Conservation (phyloP, 225 moss, liverwort and hornwort species). For the Neckera pumila region DNA sequence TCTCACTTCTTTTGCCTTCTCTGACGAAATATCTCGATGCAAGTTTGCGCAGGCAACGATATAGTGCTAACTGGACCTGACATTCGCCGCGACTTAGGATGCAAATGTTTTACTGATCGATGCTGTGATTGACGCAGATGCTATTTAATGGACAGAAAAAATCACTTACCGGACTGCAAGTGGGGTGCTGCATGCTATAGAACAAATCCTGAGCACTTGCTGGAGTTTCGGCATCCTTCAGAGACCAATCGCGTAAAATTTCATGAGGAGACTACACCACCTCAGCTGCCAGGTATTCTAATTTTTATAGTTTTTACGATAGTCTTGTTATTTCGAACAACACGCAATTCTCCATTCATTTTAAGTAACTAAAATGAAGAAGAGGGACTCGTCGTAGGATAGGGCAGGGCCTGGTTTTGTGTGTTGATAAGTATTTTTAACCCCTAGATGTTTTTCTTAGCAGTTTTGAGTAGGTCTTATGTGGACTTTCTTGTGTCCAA, state of each 20-base stretch:
- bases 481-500: not conserved
- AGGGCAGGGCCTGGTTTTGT: not conserved
- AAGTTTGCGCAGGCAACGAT: not conserved
- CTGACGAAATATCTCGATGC: not conserved
- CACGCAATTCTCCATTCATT: not conserved
- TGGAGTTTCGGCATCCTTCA: conserved; percentile 53
- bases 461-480: not conserved
- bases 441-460: not conserved
- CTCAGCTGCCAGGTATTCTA: conserved; percentile 1
- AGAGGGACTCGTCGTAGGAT: not conserved
- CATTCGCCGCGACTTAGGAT: not conserved
- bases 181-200: conserved; percentile 64
- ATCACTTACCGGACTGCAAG: conserved; percentile 44
- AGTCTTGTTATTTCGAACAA: not conserved
- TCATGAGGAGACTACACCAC: not conserved
- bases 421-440: not conserved
- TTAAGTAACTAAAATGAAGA: not conserved
- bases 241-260: not conserved
- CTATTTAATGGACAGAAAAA: conserved; percentile 24
- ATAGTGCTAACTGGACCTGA: not conserved
- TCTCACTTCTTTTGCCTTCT: not conserved
- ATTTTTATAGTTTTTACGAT: not conserved
- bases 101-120: not conserved
- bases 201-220: conserved; percentile 62
- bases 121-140: conserved; percentile 8